A percentile compares a stretch with the other conserved stretches of the same genome.
Evolutionary conservation across 2,329 filamentous ascomycete species (phyloP).

Genomic region (Akanthomyces dipterigenus): DNA sequence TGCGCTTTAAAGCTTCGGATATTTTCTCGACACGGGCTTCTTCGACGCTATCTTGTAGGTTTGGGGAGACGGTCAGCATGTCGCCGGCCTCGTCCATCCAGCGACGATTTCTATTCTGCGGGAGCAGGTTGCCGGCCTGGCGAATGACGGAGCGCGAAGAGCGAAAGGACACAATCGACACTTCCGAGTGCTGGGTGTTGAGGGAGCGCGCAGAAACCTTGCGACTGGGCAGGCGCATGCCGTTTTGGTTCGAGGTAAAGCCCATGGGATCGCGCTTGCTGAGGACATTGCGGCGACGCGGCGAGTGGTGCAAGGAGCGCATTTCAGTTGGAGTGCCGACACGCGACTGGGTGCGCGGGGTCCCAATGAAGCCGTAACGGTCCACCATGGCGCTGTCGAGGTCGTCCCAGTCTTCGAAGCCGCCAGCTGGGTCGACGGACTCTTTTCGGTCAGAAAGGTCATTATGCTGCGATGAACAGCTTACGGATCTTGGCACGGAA

Average conservation of each 20-base stretch:
- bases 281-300: conserved; percentile 41
- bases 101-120: conserved; percentile 53
- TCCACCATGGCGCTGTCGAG: conserved; percentile 55
- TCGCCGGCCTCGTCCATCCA: conserved; percentile 61
- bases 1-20: conserved; percentile 51
- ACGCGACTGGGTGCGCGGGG: conserved; percentile 36
- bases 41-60: conserved; percentile 48
- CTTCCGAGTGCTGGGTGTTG: conserved; percentile 48
- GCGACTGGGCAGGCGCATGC: conserved; percentile 39
- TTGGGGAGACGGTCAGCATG: conserved; percentile 56
- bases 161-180: conserved; percentile 44
- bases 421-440: conserved; percentile 47
- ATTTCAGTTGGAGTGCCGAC: conserved; percentile 35
- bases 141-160: conserved; percentile 50
- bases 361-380: conserved; percentile 60
- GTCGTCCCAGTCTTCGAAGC: conserved; percentile 62
- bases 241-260: conserved; percentile 35
- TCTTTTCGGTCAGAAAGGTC: conserved; percentile 29
- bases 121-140: conserved; percentile 52
- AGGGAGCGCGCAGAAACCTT: conserved; percentile 54
- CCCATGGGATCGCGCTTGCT: conserved; percentile 26
- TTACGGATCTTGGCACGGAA: conserved; percentile 35
- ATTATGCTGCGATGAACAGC: conserved; percentile 37
- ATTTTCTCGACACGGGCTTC: conserved; percentile 47
- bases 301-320: conserved; percentile 36